Conservation (phyloP, 345 rosid genomes). For the Citrus cavaleriei region DNA sequence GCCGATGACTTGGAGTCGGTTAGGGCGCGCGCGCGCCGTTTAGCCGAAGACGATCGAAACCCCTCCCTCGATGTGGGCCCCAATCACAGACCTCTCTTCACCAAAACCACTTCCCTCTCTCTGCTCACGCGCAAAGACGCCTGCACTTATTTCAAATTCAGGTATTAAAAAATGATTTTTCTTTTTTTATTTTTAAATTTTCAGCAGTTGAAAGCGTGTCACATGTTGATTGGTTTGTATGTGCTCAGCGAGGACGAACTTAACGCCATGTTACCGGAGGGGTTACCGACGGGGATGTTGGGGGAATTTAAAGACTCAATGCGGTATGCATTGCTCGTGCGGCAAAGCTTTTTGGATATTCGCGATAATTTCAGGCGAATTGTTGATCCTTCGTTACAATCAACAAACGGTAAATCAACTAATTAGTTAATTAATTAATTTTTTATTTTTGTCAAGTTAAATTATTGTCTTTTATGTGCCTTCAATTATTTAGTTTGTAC, state of each 20-base stretch:
- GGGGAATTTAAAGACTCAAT: constrained; percentile 78
- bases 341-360: constrained; percentile 77
- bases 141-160: constrained; percentile 75
- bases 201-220: neutral
- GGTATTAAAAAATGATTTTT: constrained; percentile 7
- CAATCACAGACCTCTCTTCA: constrained; percentile 70
- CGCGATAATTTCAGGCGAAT: constrained; percentile 88
- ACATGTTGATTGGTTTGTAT: neutral
- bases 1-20: constrained; percentile 40
- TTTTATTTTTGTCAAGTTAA: neutral
- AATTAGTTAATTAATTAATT: constrained; percentile 16
- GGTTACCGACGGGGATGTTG: constrained; percentile 68
- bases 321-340: constrained; percentile 70
- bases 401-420: constrained; percentile 31
- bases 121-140: constrained; percentile 56
- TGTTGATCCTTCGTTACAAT: constrained; percentile 70
- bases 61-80: constrained; percentile 71
- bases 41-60: constrained; percentile 62
- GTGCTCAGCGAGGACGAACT: constrained; percentile 42
- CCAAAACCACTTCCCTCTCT: constrained; percentile 57
- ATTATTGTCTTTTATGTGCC: too few relatives aligned
- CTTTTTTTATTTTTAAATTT: neutral
- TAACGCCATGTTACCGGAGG: constrained; percentile 67
- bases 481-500: neutral
- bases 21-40: constrained; percentile 54